Evolutionary conservation across 116 monocot species (phyloP).

Genomic region (Zostera marina): DNA sequence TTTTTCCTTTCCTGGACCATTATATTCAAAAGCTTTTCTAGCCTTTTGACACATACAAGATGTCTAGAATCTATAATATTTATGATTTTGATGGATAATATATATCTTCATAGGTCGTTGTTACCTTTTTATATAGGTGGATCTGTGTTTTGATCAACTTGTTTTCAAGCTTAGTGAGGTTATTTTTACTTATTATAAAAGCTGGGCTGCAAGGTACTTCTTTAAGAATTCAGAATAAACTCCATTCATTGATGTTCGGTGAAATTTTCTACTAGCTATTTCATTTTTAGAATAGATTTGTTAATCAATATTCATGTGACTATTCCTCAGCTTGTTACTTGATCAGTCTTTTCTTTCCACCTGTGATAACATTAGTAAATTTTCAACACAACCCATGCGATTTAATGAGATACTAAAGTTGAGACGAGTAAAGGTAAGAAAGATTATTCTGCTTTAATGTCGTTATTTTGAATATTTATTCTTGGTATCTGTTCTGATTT

Average conservation of each 20-base stretch:
- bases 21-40: too few relatives aligned
- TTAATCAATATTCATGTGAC: not conserved
- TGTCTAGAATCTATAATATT: too few relatives aligned
- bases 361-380: slow-evolving; percentile 34
- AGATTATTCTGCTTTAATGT: not conserved
- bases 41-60: too few relatives aligned
- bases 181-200: slow-evolving; percentile 76
- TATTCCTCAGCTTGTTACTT: slow-evolving; percentile 56
- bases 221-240: not conserved
- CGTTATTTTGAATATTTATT: not conserved
- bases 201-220: slow-evolving; percentile 68
- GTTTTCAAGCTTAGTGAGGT: slow-evolving; percentile 71
- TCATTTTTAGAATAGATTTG: not conserved
- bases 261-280: not conserved
- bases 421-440: slow-evolving; percentile 63
- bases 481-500: not conserved
- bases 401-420: slow-evolving; percentile 68
- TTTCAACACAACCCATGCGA: slow-evolving; percentile 37
- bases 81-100: too few relatives aligned
- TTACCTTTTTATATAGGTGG: slow-evolving; percentile 36
- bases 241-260: not conserved
- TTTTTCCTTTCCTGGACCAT: too few relatives aligned
- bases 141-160: slow-evolving; percentile 92
- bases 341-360: slow-evolving; percentile 54
- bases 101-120: not conserved